Percentiles rank a stretch among this genome's conserved stretches.
These are phyloP conservation scores for Lentinula aciculospora DNA, from an alignment of 768 basidiomycete genomes.

Conservation along the genomic window DNA sequence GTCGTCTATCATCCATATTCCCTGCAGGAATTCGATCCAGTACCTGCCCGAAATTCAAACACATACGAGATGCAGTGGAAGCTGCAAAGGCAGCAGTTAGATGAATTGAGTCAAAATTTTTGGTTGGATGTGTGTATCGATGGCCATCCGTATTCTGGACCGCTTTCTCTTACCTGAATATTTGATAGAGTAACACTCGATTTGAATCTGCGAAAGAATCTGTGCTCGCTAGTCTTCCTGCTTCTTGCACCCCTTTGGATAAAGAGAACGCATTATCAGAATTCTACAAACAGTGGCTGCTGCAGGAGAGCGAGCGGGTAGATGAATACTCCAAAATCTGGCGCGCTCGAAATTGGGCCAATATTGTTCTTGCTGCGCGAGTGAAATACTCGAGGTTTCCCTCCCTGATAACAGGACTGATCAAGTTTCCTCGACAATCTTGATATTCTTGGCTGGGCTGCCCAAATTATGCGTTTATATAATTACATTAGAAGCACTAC, in stretches of 20 bases:
- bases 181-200: constrained; percentile 66
- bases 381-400: constrained; percentile 44
- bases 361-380: constrained; percentile 54
- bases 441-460: background rate
- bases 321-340: constrained; percentile 61
- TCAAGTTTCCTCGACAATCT: constrained; percentile 17
- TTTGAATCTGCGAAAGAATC: constrained; percentile 67
- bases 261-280: constrained; percentile 67
- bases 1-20: constrained; percentile 68
- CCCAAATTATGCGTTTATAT: background rate
- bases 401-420: constrained; percentile 22
- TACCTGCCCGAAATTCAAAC: constrained; percentile 23
- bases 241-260: constrained; percentile 40
- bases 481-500: background rate
- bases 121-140: constrained; percentile 69
- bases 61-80: constrained; percentile 61
- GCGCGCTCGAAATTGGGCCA: constrained; percentile 53
- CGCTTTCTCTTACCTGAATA: constrained; percentile 6
- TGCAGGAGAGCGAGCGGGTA: constrained; percentile 56
- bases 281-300: constrained; percentile 72
- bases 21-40: constrained; percentile 58
- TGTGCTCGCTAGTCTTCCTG: constrained; percentile 50
- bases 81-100: constrained; percentile 64
- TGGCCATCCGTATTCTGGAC: background rate
- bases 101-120: constrained; percentile 71